Evolutionary conservation across 2,329 filamentous ascomycete species (phyloP), one percentile per base, ranked within the genome.

Genomic region (Exophiala dermatitidis): DNA sequence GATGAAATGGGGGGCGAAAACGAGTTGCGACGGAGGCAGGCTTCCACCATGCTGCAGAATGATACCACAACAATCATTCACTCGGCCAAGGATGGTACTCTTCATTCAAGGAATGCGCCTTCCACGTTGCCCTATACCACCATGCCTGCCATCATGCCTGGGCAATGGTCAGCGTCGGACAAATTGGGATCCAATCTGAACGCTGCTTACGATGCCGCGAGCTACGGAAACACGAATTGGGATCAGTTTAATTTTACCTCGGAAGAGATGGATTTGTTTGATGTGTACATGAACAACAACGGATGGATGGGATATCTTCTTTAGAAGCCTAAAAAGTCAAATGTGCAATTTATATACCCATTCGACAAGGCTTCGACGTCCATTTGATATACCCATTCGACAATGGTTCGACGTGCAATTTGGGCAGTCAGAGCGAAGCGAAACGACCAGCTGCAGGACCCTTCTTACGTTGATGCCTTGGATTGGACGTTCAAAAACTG

Each of bases 251-350:
- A 57, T 30, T 61, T 60, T 38, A 56, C 47, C 9, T 46, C 48
- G 3, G 53, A 58, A 26, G 59, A 61, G 40, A 33, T 61, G 53
- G 52, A 60, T 37, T 44, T 58, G 50, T 60, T 61, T 52, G 57
- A 61, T 46, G 45, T 53, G 12, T 58, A 60, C 50, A 61, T 61
- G 59, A 53, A 53, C 29, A 59, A 58, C 32, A 47, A 30, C 19
- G 57, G 59, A 28, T 61, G 59, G 59, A 61, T 60, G 57, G 59
- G 59, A 28, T 61, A 61, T 58, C 41, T 61, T 36, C 46, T 61
- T 10, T 55, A 29, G 19, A 33, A 26, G 3, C 19, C 19, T 19
- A 19, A 19, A 19, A 19, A 19, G 19, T 19, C 19, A 2, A 19
- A 19, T 19, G 19, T 19, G 19, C 19, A 19, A 19, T 19, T 19